These are phyloP conservation scores for Fusarium subtropicale DNA, from an alignment of 2,329 filamentous ascomycete species.

Conservation along the genomic window DNA sequence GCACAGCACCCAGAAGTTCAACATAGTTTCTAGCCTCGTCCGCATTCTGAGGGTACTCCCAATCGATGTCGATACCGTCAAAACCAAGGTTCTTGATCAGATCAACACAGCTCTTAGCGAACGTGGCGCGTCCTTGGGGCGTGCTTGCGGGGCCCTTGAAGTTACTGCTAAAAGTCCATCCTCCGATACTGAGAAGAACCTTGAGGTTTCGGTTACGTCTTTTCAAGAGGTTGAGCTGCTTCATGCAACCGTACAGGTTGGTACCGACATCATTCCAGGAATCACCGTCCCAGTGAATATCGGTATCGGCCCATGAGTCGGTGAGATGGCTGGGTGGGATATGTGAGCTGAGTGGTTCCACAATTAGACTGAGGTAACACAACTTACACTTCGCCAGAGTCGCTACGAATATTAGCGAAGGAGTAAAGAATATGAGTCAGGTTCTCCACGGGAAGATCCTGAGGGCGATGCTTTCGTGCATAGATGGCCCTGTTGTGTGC, in stretches of 20 bases:
- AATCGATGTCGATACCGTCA: conserved; percentile 76
- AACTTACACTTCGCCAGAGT: conserved; percentile 80
- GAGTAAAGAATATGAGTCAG: conserved; percentile 91
- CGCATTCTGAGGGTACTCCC: conserved; percentile 71
- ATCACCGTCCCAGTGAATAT: conserved; percentile 79
- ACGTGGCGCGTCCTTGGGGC: conserved; percentile 72
- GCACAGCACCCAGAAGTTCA: conserved; percentile 67
- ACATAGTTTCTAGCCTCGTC: conserved; percentile 69
- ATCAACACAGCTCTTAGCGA: conserved; percentile 79
- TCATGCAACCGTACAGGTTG: conserved; percentile 89
- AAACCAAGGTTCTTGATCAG: conserved; percentile 86
- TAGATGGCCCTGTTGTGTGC: conserved; percentile 76
- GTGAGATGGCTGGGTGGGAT: conserved; percentile 62
- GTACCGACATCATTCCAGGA: conserved; percentile 77
- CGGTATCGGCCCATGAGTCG: conserved; percentile 73
- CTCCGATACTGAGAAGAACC: conserved; percentile 86
- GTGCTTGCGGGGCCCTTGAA: conserved; percentile 82
- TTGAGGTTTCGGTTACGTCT: conserved; percentile 84
- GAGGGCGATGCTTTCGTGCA: conserved; percentile 83
- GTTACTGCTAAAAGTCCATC: conserved; percentile 91
- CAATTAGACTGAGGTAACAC: neutral
- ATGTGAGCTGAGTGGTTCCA: conserved; percentile 8
- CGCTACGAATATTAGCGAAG: conserved; percentile 86
- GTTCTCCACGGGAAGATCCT: conserved; percentile 82
- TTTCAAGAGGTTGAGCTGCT: conserved; percentile 89